Base-by-base conservation (phyloP, 441 rosid genomes). In the Aquilaria agallochum region DNA sequence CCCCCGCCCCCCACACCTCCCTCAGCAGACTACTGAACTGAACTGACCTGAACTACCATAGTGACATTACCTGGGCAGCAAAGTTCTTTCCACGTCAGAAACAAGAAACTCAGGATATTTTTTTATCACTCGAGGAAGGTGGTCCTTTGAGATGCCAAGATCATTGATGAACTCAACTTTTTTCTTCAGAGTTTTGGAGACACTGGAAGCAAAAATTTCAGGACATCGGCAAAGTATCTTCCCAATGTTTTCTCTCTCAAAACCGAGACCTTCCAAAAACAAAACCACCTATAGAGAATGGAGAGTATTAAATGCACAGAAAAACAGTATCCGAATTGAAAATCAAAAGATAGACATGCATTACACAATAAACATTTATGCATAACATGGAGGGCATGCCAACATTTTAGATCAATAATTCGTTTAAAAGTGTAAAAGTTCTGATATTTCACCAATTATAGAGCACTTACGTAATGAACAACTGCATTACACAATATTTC, bases 41-140 rank as follows among this genome's bases (percentile, higher is more conserved):
- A 40, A 40, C 45, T 5, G 45, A 42, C 9, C 13, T 27, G 9
- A 15, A 6, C 31, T 31, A 30, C 7, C 46, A 45, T 3, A 56
- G 49, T 53, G 54, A 62, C 55, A 45, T 70, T 86, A 90, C 98
- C 98, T 81, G 66, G 97, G 96, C 74, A 74, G 77, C 53, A 88
- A 30, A 36, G 96, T 80, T 68, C 71, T 65, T 56, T 83, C 80
- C 27, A 84, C 59, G 48, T 93, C 85, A 31, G 82, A 83, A 46
- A 88, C 77, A 56, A 93, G 92, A 74, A 93, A 72, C 69, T 88
- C 96, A 0, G 98, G 98, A 57, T 90, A 90, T 72, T 93, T 93
- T 74, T 77, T 90, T 34, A 93, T 80, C 66, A 79, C 84, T 36
- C 87, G 82, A 31, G 90, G 84, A 9, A 88, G 80, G 62, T 85